Percentiles rank a stretch among this genome's conserved stretches.
These are phyloP conservation scores for Jaminaea rosea DNA, from an alignment of 1,284 basidiomycete genomes.

Conservation along the genomic window DNA sequence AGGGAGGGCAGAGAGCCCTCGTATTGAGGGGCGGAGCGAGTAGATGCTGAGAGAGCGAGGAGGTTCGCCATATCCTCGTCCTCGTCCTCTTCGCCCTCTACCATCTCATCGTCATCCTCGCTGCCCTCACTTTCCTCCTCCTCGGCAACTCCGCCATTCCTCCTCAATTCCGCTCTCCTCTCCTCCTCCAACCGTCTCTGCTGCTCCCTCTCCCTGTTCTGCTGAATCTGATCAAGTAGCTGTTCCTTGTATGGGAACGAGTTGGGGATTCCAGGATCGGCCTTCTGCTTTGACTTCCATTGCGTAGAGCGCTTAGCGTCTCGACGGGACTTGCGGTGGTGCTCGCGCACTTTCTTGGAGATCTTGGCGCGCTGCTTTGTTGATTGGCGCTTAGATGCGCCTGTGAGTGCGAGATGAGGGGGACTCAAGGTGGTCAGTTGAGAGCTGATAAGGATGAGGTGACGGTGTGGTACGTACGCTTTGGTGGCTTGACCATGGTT, in stretches of 20 bases:
- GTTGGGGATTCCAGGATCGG: conserved; percentile 94
- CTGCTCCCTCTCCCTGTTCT: conserved; percentile 10
- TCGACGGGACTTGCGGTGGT: conserved; percentile 50
- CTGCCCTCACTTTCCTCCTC: conserved; percentile 13
- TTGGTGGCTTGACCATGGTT: conserved; percentile 1
- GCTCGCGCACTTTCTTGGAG: conserved; percentile 42
- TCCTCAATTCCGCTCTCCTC: conserved; percentile 3
- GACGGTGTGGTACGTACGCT: too few species aligned
- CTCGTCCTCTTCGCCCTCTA: conserved; percentile 9
- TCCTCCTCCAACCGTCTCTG: conserved; percentile 7
- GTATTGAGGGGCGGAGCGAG: conserved; percentile 16
- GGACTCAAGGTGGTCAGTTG: too few species aligned
- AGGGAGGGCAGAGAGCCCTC: conserved; percentile 18
- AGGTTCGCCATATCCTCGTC: conserved; percentile 1
- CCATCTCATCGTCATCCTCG: conserved; percentile 15
- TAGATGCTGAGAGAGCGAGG: too few species aligned
- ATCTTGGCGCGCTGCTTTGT: conserved; percentile 43
- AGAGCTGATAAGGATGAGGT: too few species aligned
- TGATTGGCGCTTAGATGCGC: conserved; percentile 37
- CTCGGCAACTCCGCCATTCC: conserved; percentile 10
- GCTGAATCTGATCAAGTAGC: conserved; percentile 67
- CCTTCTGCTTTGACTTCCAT: conserved; percentile 55
- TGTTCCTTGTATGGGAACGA: conserved; percentile 95
- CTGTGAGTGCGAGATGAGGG: too few species aligned
- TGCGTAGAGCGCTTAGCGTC: conserved; percentile 83